Evolutionary conservation across 202 grass and related monocot genomes (phyloP).

Genomic region (Digitaria exilis): DNA sequence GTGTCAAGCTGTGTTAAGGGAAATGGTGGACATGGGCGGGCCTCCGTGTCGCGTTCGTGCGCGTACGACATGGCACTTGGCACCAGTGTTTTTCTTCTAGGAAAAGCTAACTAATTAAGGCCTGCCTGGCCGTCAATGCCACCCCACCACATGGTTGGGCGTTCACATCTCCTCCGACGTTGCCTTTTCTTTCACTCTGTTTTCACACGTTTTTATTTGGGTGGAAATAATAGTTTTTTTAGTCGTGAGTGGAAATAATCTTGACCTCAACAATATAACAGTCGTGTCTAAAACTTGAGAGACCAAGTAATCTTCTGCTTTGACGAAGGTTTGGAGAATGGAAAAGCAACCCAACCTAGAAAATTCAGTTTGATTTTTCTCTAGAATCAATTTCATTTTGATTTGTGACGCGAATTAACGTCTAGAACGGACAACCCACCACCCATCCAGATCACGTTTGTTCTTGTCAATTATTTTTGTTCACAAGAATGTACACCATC

Average conservation of each 20-base stretch:
- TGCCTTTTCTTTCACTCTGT: no score
- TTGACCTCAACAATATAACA: not conserved
- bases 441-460: not conserved
- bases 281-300: not conserved
- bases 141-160: constrained; percentile 1
- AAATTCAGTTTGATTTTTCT: not conserved
- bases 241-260: no score
- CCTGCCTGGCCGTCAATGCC: not conserved
- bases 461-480: not conserved
- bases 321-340: not conserved
- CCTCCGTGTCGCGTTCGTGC: constrained; percentile 30
- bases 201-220: not conserved
- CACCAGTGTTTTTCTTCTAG: not conserved
- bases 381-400: not conserved
- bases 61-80: not conserved
- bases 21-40: constrained; percentile 29
- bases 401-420: not conserved
- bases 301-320: constrained; percentile 8
- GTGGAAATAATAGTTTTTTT: no score
- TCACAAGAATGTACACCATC: not conserved
- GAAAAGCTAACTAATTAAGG: no score
- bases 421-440: not conserved
- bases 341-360: not conserved
- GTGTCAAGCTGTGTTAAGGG: not conserved
- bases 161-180: not conserved